phyloP scores from a whole-genome alignment of 2,329 filamentous ascomycete species.

The Teratosphaeriaceae sp. region DNA sequence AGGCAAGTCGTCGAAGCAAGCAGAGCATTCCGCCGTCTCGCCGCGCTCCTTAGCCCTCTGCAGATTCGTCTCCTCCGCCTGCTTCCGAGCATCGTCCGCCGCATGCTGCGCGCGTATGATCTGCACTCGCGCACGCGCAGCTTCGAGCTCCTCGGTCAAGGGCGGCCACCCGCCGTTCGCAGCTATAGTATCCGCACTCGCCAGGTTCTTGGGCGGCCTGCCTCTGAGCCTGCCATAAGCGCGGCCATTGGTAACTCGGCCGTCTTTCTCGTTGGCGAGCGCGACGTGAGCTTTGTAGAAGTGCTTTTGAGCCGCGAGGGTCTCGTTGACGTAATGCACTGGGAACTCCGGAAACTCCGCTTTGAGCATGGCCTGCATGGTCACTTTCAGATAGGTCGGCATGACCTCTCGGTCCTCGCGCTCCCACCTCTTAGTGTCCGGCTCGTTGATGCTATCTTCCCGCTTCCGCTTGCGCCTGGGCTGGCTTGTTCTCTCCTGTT shows the following conservation, averaged over 20 bases:
- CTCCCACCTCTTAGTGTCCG: conserved; percentile 19
- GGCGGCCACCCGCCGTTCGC: conserved; percentile 14
- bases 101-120: conserved; percentile 13
- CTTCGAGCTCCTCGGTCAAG: conserved; percentile 28
- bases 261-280: conserved; percentile 24
- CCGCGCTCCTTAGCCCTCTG: conserved; percentile 32
- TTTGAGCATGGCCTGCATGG: conserved; percentile 29
- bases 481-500: conserved; percentile 22
- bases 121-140: conserved; percentile 25
- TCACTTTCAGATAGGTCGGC: conserved; percentile 10
- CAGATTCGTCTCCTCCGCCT: conserved; percentile 32
- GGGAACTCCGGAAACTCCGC: conserved; percentile 37
- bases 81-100: conserved; percentile 16
- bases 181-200: conserved; percentile 20
- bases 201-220: conserved; percentile 12
- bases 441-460: conserved; percentile 17
- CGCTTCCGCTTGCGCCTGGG: conserved; percentile 23
- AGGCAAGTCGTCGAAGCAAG: conserved; percentile 63
- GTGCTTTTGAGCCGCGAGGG: conserved; percentile 25
- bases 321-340: conserved; percentile 28
- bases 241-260: conserved; percentile 6
- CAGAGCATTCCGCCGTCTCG: conserved; percentile 53
- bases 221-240: conserved; percentile 13
- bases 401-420: conserved; percentile 13
- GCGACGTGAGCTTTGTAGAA: conserved; percentile 34